Base-by-base conservation (phyloP, 345 rosid species). In the Citrus sp. region DNA sequence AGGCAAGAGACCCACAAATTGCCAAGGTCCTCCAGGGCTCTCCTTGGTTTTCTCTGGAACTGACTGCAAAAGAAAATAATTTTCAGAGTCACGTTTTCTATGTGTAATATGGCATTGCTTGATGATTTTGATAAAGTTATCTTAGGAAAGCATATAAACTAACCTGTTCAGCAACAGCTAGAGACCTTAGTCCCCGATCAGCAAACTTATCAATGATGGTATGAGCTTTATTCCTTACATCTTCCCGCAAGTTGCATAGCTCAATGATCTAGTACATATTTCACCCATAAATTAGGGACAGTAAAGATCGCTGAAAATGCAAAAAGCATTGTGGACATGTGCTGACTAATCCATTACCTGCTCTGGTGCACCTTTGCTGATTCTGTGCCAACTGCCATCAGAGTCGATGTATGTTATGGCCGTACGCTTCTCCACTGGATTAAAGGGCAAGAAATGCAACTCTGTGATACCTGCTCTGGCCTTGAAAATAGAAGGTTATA, bases 351-450 rank as follows among this genome's bases (percentile, higher is more conserved):
- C 18, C 56, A 34, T 76, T 77, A 92, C 94, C 89, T 93, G 97
- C 80, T 93, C 97, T 19, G 97, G 95, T 4, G 95, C 93, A 21
- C 97, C 97, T 85, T 93, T 93, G 86, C 95, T 91, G 77, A 87
- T 83, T 83, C 97, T 82, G 77, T 93, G 92, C 97, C 97, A 93
- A 51, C 76, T 82, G 24, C 93, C 97, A 54, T 78, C 80, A 51
- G 87, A 46, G 79, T 93, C 95, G 13, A 89, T 83, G 80, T 89
- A 93, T 73, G 97, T 93, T 65, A 93, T 93, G 68, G 97, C 95
- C 38, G 97, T 93, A 30, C 97, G 95, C 86, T 93, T 93, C 7
- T 90, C 97, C 69, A 93, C 97, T 2, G 97, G 97, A 77, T 93
- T 93, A 73, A 93, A 93, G 35, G 97, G 97, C 71, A 93, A 84